Base-by-base conservation (phyloP, 2,329 filamentous ascomycete genomes). In the Aureobasidium sp. region DNA sequence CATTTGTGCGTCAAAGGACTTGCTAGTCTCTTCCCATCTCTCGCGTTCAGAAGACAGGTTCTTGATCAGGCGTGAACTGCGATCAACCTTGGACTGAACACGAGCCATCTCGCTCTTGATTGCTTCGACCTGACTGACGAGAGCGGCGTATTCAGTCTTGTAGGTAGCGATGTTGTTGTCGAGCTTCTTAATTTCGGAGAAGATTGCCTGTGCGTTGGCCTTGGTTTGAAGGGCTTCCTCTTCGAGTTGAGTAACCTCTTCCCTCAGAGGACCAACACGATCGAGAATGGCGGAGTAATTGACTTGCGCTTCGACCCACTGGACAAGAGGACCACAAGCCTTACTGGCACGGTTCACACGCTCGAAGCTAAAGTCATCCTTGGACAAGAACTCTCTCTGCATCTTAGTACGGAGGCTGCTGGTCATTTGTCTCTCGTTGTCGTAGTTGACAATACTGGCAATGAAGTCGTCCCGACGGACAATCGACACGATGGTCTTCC, bases 221-320 rank as follows among this genome's bases (percentile, higher is more conserved):
- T 95, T 96, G 20, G 94, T 99, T 76, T 95, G 86, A 53, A 96
- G 80, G 36, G 93, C 90, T 73, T 93, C 85, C 64, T 95, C 88
- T 76, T 97, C 91, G 20, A 99, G 84, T 71, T 89, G 82, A 27
- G 84, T 83, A 49, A 99, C 93, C 75, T 99, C 94, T 55, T 93
- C 88, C 72, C 93, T 88, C 62, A 99, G 80, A 27, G 94, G 94
- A 1, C 93, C 95, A 63, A 99, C 91, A 41, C 91, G 87, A 72
- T 97, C 92, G 66, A 99, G 79, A 69, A 99, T 99, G 67, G 94
- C 91, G n/a, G 93, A 96, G 76, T 96, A 99, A 71, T 90, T 91
- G 72, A 99, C 94, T 76, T 99, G 94, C 22, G 94, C 95, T 73
- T 90, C 84, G 3, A 96, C 93, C 94, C 94, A 99, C 72, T 97